Percentiles rank a stretch among this genome's conserved stretches.
Evolutionary conservation across 495 filamentous ascomycete species (phyloP).

Genomic region (Gamarada debralockiae): DNA sequence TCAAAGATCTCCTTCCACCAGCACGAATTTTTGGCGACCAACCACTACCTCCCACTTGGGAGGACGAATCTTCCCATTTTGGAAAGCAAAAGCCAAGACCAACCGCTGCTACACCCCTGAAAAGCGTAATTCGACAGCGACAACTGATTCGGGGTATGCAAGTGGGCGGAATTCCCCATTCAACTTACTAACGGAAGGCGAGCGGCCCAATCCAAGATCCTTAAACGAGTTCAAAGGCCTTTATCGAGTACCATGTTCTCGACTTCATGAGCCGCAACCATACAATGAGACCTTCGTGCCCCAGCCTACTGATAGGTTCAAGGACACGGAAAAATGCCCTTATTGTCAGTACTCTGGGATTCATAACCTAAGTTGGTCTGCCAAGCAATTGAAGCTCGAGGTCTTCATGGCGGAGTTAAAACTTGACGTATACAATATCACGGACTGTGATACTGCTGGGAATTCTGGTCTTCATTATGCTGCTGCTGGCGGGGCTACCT

Average conservation of each 20-base stretch:
- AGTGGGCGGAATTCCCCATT: conserved; percentile 9
- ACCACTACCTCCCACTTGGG: too few species aligned
- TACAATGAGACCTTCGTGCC: background rate
- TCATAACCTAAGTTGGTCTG: conserved; percentile 21
- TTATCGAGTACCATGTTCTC: conserved; percentile 17
- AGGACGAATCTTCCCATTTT: too few species aligned
- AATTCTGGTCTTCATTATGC: conserved; percentile 12
- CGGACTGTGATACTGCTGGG: conserved; percentile 2
- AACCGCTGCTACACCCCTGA: too few species aligned
- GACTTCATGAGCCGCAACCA: conserved; percentile 13
- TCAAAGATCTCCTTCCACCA: too few species aligned
- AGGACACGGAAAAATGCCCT: conserved; percentile 11
- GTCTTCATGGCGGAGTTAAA: conserved; percentile 7
- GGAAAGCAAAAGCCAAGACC: too few species aligned
- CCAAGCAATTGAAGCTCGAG: conserved; percentile 14
- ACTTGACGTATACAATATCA: background rate
- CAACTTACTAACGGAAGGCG: background rate
- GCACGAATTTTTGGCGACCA: too few species aligned
- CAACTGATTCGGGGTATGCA: conserved; percentile 17
- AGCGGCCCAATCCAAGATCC: conserved; percentile 1
- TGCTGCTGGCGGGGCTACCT: conserved; percentile 7
- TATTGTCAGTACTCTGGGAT: conserved; percentile 18
- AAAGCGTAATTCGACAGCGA: background rate
- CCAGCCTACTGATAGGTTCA: background rate
- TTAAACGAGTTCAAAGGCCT: conserved; percentile 19